A percentile compares a stretch with the other conserved stretches of the same genome.
phyloP scores from a whole-genome alignment of 257 asterid species.

The Salvia splendens region DNA sequence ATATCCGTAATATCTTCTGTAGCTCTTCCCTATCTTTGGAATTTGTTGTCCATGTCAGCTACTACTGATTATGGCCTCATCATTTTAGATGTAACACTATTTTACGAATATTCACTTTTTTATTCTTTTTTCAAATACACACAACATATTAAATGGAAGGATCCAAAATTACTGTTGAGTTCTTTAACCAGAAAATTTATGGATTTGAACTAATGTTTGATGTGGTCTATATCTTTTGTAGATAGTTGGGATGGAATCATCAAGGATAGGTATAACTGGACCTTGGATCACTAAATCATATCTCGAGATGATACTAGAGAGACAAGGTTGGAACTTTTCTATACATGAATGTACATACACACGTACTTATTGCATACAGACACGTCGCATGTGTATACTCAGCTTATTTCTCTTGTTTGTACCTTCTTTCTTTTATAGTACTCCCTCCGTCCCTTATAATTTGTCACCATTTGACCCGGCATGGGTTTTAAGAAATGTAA shows the following conservation, averaged over 20 bases:
- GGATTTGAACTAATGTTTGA: slow-evolving; percentile 37
- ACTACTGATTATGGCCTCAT: not conserved
- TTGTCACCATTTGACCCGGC: not conserved
- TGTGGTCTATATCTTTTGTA: slow-evolving; percentile 39
- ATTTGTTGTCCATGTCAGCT: slow-evolving; percentile 6
- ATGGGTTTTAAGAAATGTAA: too few relatives aligned
- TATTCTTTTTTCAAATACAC: not conserved
- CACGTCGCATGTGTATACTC: not conserved
- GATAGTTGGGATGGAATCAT: slow-evolving; percentile 88
- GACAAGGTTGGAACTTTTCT: slow-evolving; percentile 61
- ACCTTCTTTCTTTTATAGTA: not conserved
- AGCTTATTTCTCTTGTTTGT: slow-evolving; percentile 21
- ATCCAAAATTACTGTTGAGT: slow-evolving; percentile 25
- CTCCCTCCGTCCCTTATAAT: too few relatives aligned
- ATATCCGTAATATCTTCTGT: not conserved
- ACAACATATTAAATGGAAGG: slow-evolving; percentile 8
- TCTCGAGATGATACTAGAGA: slow-evolving; percentile 97
- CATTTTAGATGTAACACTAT: slow-evolving; percentile 18
- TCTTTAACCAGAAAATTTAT: slow-evolving; percentile 28
- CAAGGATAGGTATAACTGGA: slow-evolving; percentile 83
- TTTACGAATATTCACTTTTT: slow-evolving; percentile 19
- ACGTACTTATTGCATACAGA: not conserved
- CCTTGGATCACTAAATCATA: slow-evolving; percentile 98
- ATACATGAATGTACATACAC: not conserved
- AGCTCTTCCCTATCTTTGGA: slow-evolving; percentile 7